Evolutionary conservation across 2,329 filamentous ascomycete species (phyloP), one percentile per base, ranked within the genome.

Genomic region (Colletotrichum agaves): DNA sequence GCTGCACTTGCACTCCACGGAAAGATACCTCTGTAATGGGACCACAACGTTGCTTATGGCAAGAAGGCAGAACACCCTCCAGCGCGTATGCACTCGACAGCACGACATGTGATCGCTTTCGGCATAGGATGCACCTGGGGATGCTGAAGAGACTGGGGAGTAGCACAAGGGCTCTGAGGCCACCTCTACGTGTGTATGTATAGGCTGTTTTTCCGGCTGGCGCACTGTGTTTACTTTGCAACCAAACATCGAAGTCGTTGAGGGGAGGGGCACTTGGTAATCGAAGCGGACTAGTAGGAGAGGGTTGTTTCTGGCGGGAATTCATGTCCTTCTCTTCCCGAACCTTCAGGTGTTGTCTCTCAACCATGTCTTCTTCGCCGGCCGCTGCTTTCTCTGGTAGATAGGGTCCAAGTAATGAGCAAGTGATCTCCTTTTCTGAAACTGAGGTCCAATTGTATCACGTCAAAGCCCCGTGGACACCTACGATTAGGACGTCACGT

Each of bases 11-110:
- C 55, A 69, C 58, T 59, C 61, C 46, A 59, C 64, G 63, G 37
- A 61, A 43, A 64, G 60, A 67, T 67, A 67, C 61, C 52, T 67
- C 61, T 67, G 64, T 64, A 64, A 67, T 58, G 61, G 64, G 64
- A 67, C 60, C 39, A 63, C 46, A 61, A 53, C 46, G 46, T 53
- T 67, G 61, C 52, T 55, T 27, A 58, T 31, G 46, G 61, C 60
- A 53, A 53, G 15, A 46, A 53, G 44, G 53, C 37, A 27, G 31
- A 37, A 41, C 44, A 27, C 21, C 31, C 39, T 27, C 39, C 15
- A 15, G 37, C 58, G 37, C 8, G 37, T 31, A 27, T 19, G 52
- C 13, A 58, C 41, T 31, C 46, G 33, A 46, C 12, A 23, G 52
- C 21, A 41, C 35, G 5, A 19, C 33, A 11, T 23, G 21, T n/a